Percentiles rank a stretch among this genome's conserved stretches.
phyloP scores from a whole-genome alignment of 2,329 filamentous ascomycete genomes.

The Diaporthe sp. region DNA sequence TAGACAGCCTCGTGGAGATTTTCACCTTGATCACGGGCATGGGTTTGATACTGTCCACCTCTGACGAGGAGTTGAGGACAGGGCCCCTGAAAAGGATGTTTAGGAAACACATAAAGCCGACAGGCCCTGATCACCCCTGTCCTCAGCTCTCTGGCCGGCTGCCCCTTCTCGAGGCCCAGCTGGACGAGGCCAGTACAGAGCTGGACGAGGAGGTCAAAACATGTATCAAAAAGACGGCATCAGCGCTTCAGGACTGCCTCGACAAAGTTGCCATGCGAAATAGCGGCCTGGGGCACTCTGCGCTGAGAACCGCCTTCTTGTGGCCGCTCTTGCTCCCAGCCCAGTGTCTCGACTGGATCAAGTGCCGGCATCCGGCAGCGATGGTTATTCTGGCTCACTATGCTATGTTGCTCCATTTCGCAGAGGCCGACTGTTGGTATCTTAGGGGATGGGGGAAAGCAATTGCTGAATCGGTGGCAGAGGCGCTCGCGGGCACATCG shows the following conservation, averaged over 20 bases:
- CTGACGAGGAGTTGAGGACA: conserved; percentile 26
- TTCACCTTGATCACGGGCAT: conserved; percentile 39
- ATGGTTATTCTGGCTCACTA: conserved; percentile 1
- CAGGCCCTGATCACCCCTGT: neutral
- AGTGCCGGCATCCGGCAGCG: neutral
- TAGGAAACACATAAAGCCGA: neutral
- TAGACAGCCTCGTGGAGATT: conserved; percentile 38
- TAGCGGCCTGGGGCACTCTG: neutral
- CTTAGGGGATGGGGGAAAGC: neutral
- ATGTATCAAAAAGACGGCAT: neutral
- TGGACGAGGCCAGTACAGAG: neutral
- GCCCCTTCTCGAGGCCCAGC: neutral
- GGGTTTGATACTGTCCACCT: conserved; percentile 35
- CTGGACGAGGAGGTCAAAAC: neutral
- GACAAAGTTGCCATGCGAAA: neutral
- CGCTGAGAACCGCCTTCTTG: neutral
- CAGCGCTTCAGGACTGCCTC: neutral
- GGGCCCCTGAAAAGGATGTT: conserved; percentile 38
- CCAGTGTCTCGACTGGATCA: neutral
- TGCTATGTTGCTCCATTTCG: neutral
- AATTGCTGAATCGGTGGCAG: neutral
- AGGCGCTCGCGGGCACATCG: neutral
- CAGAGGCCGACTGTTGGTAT: neutral
- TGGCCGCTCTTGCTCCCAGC: neutral
- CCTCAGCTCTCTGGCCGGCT: neutral